These are phyloP conservation scores for Karstenula rhodostoma DNA, from an alignment of 2,329 filamentous ascomycete genomes.

Conservation along the genomic window DNA sequence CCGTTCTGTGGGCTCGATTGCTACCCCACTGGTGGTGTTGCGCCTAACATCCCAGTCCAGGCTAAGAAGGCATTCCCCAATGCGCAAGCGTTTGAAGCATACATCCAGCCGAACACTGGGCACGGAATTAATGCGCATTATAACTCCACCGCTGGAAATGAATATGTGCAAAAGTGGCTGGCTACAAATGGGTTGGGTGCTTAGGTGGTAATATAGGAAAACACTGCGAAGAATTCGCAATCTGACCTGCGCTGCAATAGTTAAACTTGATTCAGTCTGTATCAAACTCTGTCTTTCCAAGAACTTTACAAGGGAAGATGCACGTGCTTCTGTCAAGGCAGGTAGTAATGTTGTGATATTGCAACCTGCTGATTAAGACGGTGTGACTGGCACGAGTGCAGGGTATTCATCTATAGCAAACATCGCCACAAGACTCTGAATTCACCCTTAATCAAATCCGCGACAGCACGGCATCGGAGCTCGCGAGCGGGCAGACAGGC, in stretches of 20 bases:
- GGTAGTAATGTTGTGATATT: background rate
- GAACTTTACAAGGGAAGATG: background rate
- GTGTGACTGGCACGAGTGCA: background rate
- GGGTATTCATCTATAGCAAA: too few relatives aligned
- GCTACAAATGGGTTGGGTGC: constrained; percentile 32
- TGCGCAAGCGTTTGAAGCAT: constrained; percentile 60
- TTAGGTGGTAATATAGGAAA: background rate
- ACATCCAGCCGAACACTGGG: constrained; percentile 61
- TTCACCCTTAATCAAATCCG: too few relatives aligned
- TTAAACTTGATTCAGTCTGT: background rate
- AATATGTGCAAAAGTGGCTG: constrained; percentile 49
- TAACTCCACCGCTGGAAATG: constrained; percentile 51
- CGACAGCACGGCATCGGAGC: too few relatives aligned
- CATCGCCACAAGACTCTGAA: too few relatives aligned
- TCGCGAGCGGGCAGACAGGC: too few relatives aligned
- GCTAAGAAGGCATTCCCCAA: constrained; percentile 55
- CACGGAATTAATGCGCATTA: constrained; percentile 59
- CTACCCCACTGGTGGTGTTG: constrained; percentile 51
- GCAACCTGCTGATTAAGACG: background rate
- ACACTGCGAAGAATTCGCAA: background rate
- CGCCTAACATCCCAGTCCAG: constrained; percentile 55
- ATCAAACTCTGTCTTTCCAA: background rate
- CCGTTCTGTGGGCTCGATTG: constrained; percentile 72
- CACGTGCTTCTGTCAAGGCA: background rate
- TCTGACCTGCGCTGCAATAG: background rate